Base-by-base conservation (phyloP, 768 basidiomycete species). In the Coprinellus micaceus region DNA sequence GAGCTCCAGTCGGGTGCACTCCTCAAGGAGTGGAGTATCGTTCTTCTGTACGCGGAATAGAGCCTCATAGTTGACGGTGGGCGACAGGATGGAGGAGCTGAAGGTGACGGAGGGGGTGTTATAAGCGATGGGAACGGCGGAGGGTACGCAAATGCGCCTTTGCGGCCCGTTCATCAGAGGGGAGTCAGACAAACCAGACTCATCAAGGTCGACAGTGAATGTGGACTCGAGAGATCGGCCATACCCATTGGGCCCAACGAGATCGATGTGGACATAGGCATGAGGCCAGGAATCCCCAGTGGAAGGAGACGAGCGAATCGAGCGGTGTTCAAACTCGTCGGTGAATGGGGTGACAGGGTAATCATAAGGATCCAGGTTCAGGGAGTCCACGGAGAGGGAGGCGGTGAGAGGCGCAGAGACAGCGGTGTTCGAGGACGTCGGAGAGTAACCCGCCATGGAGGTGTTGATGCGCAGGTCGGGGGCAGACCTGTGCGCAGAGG, bases 131-230 rank as follows among this genome's bases (percentile, higher is more conserved):
- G 59, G 50, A 10, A 53, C 36, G 9, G 56, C 25, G 19, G 63
- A 43, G 6, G 50, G 54, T 19, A 66, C 50, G 7, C 30, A 57
- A 11, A 54, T 58, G 22, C 52, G 40, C 30, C 53, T 39, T 37
- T 57, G 53, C 21, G 57, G 59, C 15, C 59, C 63, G 37, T 56
- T 59, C 47, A 62, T 61, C 3, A 52, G 40, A 26, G 56, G 36
- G 22, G 52, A 36, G 26, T 63, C 61, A 11, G 58, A 54, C 21
- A 67, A 49, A 10, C 59, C 59, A 4, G 53, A 57, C 45, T 65
- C 66, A 53, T 67, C 66, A 25, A 67, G 63, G 39, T 67, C 66
- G n/a, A 67, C 49, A n/a, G 61, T 65, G 57, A 67, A 58, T 25
- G 54, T 44, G 5, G 12, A 53, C 12, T 37, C 60, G 41, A 51